These are phyloP conservation scores for Coemansia sp. DNA, from an alignment of 192 early-diverging fungal genomes.

Conservation along the genomic window DNA sequence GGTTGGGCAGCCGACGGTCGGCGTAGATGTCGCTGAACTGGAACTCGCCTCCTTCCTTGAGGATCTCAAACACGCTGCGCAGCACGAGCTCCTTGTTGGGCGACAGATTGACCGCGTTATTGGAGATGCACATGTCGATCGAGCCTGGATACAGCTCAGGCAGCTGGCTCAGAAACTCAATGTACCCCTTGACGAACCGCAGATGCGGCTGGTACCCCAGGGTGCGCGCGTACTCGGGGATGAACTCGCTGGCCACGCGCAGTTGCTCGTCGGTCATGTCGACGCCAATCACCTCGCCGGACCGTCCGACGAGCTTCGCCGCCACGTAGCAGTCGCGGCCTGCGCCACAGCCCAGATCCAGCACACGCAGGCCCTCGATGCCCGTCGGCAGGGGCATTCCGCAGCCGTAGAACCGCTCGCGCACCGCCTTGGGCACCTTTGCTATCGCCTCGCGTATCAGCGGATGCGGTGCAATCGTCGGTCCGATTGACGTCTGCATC, in stretches of 20 bases:
- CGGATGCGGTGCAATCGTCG: constrained; percentile 26
- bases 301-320: constrained; percentile 39
- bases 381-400: constrained; percentile 46
- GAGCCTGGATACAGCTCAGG: constrained; percentile 25
- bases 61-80: constrained; percentile 33
- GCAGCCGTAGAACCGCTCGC: constrained; percentile 48
- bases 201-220: constrained; percentile 48
- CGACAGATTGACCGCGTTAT: constrained; percentile 52
- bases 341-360: constrained; percentile 50
- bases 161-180: constrained; percentile 35
- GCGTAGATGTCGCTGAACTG: constrained; percentile 49
- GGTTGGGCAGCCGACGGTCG: constrained; percentile 39
- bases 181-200: constrained; percentile 45
- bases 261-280: constrained; percentile 57
- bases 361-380: constrained; percentile 42
- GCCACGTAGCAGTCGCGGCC: constrained; percentile 55
- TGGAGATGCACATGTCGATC: constrained; percentile 51
- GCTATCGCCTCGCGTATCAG: constrained; percentile 36
- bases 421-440: constrained; percentile 36
- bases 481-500: constrained; percentile 41
- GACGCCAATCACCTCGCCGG: constrained; percentile 45
- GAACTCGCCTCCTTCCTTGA: constrained; percentile 45
- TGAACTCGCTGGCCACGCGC: constrained; percentile 27
- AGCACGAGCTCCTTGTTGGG: constrained; percentile 50
- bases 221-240: constrained; percentile 15